Conservation (phyloP, 306 rosid species). For the Astragalus glycyphyllos region DNA sequence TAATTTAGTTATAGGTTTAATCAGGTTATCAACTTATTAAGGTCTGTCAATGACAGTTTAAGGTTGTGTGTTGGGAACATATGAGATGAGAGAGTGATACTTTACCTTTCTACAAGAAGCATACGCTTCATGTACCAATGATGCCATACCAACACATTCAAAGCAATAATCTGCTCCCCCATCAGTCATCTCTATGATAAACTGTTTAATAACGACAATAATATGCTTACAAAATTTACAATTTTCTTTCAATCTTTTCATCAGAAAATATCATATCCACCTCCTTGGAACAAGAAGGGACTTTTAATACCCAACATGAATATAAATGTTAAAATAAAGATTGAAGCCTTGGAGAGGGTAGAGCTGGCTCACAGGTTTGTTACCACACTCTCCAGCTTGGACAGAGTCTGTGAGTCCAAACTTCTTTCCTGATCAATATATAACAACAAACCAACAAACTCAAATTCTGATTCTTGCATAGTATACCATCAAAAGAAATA, state of each 20-base stretch:
- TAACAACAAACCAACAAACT: not conserved
- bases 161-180: constrained; percentile 88
- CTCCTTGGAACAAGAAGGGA: not conserved
- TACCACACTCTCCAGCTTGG: constrained; percentile 50
- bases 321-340: not conserved
- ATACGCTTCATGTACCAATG: constrained; percentile 76
- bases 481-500: not conserved
- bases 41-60: too few species aligned
- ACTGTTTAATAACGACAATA: constrained; percentile 46
- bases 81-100: constrained; percentile 8
- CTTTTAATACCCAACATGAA: constrained; percentile 3
- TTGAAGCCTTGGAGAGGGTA: constrained; percentile 1
- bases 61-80: not conserved
- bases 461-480: constrained; percentile 1
- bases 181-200: constrained; percentile 60
- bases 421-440: constrained; percentile 62
- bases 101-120: constrained; percentile 76
- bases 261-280: not conserved
- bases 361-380: constrained; percentile 76
- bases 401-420: constrained; percentile 84
- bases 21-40: too few species aligned
- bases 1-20: not conserved
- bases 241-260: not conserved
- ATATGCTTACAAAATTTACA: not conserved
- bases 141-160: constrained; percentile 78